Evolutionary conservation across 2,329 filamentous ascomycete species (phyloP).

Genomic region (Cadophora gregata): DNA sequence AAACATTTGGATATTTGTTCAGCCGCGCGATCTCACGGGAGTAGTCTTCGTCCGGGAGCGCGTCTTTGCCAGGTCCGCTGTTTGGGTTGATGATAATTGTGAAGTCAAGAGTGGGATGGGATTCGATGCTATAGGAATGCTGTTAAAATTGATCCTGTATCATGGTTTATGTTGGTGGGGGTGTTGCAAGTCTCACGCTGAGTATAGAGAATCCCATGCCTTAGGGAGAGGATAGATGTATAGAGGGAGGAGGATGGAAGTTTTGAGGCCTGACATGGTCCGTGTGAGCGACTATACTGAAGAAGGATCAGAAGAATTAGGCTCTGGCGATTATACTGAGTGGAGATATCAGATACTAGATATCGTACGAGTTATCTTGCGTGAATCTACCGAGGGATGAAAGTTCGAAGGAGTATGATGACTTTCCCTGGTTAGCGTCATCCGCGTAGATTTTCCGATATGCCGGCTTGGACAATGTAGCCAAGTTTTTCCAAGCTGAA

Average conservation of each 20-base stretch:
- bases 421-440: neutral
- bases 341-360: too few species aligned
- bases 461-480: neutral
- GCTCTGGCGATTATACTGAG: too few species aligned
- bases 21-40: slow-evolving; percentile 16
- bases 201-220: slow-evolving; percentile 33
- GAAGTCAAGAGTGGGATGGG: slow-evolving; percentile 20
- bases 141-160: too few species aligned
- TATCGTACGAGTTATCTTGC: too few species aligned
- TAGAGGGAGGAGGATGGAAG: slow-evolving; percentile 34
- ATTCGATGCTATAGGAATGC: slow-evolving; percentile 10
- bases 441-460: neutral
- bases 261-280: slow-evolving; percentile 13
- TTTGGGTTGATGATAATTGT: slow-evolving; percentile 26
- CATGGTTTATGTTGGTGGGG: neutral
- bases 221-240: slow-evolving; percentile 34
- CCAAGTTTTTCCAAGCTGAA: neutral
- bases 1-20: slow-evolving; percentile 18
- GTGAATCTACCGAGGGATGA: neutral
- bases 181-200: slow-evolving; percentile 21
- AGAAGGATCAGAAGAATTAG: neutral
- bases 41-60: slow-evolving; percentile 22
- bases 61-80: slow-evolving; percentile 18
- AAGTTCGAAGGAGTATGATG: neutral
- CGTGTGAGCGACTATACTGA: neutral